Conservation (phyloP, 31 red algal genomes). For the Asparagopsis taxiformis region DNA sequence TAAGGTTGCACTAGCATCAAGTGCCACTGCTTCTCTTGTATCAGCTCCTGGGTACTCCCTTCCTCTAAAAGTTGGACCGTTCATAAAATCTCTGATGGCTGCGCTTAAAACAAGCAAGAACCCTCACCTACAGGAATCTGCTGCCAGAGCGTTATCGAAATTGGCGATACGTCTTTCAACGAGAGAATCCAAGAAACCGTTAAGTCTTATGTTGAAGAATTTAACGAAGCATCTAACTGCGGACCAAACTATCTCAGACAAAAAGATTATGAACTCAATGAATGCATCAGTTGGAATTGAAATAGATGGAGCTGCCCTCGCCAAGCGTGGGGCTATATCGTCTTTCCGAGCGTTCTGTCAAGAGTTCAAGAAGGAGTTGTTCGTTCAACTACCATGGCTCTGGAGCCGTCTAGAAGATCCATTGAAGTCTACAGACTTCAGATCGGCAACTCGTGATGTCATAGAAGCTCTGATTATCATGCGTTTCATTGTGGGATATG, state of each 20-base stretch:
- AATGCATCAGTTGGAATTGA: slow-evolving; percentile 10
- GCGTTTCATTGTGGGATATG: slow-evolving; percentile 39
- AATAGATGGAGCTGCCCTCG: slow-evolving; percentile 25
- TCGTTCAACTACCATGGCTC: slow-evolving; percentile 61
- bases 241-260: slow-evolving; percentile 25
- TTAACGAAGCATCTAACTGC: slow-evolving; percentile 73
- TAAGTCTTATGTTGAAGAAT: slow-evolving; percentile 74
- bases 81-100: slow-evolving; percentile 77
- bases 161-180: slow-evolving; percentile 58
- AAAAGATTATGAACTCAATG: slow-evolving; percentile 32
- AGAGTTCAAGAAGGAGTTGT: slow-evolving; percentile 56
- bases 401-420: slow-evolving; percentile 55
- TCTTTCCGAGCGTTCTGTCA: slow-evolving; percentile 51
- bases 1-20: slow-evolving; percentile 42
- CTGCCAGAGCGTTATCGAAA: slow-evolving; percentile 37
- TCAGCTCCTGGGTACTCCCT: slow-evolving; percentile 21
- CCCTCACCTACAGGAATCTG: slow-evolving; percentile 54
- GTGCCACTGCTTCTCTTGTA: slow-evolving; percentile 62
- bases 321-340: slow-evolving; percentile 37
- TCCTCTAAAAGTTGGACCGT: slow-evolving; percentile 70
- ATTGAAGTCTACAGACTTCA: slow-evolving; percentile 2
- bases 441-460: slow-evolving; percentile 7
- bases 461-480: slow-evolving; percentile 71
- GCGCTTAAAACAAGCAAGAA: slow-evolving; percentile 43
- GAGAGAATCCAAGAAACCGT: slow-evolving; percentile 40